phyloP scores from a whole-genome alignment of 192 early-diverging fungal genomes.

The Diversispora epigaea region DNA sequence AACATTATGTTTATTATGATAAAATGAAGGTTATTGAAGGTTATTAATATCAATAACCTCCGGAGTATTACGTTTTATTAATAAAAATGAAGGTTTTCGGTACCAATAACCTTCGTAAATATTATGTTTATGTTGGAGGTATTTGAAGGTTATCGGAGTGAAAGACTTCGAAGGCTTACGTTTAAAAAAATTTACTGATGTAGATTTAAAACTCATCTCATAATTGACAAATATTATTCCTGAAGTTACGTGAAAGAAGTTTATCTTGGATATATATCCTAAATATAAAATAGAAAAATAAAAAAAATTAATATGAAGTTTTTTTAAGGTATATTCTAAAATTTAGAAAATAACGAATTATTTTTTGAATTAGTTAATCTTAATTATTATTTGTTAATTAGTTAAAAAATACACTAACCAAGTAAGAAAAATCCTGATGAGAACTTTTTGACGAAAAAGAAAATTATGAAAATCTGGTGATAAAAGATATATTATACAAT shows the following conservation, averaged over 20 bases:
- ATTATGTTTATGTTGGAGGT: too few relatives aligned
- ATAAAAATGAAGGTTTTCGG: too few relatives aligned
- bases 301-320: conserved; percentile 8
- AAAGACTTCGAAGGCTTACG: too few relatives aligned
- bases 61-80: too few relatives aligned
- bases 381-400: conserved; percentile 23
- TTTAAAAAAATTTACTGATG: too few relatives aligned
- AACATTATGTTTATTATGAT: too few relatives aligned
- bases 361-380: conserved; percentile 32
- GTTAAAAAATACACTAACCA: conserved; percentile 6
- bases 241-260: conserved; percentile 2
- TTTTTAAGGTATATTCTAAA: conserved; percentile 29
- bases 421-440: conserved; percentile 8
- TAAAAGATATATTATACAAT: conserved; percentile 22
- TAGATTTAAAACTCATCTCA: conserved; percentile 15
- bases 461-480: conserved; percentile 10
- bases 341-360: conserved; percentile 7
- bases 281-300: conserved; percentile 13
- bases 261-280: conserved; percentile 25
- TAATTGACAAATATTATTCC: conserved; percentile 19
- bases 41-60: too few relatives aligned
- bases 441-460: conserved; percentile 12
- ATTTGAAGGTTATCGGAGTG: too few relatives aligned
- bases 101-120: too few relatives aligned
- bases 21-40: too few relatives aligned